Evolutionary conservation across 139 green algal genomes (phyloP).

Genomic region (Haematococcus lacustris): DNA sequence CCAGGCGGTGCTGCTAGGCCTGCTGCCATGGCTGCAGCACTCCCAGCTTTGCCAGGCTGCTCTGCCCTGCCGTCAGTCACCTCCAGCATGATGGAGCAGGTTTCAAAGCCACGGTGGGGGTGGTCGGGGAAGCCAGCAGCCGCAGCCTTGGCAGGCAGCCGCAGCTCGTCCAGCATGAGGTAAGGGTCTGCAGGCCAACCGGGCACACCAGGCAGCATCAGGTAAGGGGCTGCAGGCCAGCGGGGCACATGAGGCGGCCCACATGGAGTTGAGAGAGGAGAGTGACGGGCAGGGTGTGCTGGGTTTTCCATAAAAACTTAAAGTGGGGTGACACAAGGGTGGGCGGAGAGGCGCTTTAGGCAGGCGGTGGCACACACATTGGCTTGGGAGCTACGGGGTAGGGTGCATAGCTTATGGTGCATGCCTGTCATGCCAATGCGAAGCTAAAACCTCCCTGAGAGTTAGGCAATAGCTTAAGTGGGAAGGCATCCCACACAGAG

Average conservation of each 20-base stretch:
- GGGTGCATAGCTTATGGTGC: too few relatives aligned
- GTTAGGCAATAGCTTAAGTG: neutral
- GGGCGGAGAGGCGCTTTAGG: neutral
- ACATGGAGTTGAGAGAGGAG: neutral
- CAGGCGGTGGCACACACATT: neutral
- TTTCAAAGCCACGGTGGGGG: constrained; percentile 85
- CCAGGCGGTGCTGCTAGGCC: too few relatives aligned
- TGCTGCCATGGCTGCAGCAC: too few relatives aligned
- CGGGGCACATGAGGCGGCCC: neutral
- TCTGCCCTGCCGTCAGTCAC: neutral
- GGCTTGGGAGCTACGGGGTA: too few relatives aligned
- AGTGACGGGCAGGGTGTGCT: neutral
- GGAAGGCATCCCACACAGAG: too few relatives aligned
- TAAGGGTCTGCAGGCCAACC: constrained; percentile 49
- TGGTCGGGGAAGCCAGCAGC: constrained; percentile 76
- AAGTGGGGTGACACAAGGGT: neutral
- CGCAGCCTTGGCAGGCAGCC: constrained; percentile 44
- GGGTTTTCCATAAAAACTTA: neutral
- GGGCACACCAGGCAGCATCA: neutral
- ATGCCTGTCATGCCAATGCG: too few relatives aligned
- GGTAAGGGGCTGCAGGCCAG: neutral
- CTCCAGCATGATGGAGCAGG: constrained; percentile 82
- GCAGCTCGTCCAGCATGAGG: constrained; percentile 74
- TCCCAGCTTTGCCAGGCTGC: too few relatives aligned
- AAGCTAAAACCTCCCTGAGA: too few relatives aligned